Base-by-base conservation (phyloP, 2,329 filamentous ascomycete species). In the Aspergillus novofumigatus region DNA sequence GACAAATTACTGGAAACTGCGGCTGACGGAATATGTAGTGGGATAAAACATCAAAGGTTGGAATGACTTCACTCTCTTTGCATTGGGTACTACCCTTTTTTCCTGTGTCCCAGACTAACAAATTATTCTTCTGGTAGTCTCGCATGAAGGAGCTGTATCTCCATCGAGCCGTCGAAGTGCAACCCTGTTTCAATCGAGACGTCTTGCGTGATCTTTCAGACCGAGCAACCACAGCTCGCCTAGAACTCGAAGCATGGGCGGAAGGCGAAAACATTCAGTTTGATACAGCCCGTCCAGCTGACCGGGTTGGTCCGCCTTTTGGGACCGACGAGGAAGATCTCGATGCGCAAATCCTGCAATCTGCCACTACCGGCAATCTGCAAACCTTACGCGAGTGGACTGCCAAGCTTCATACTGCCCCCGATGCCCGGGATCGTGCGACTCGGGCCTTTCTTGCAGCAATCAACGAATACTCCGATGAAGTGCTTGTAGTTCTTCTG, bases 111-210 rank as follows among this genome's bases (percentile, higher is more conserved):
- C 61, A 49, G 63, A 50, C 59, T 67, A 58, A 69, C 76, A 76
- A 67, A 77, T 65, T 20, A 20, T 20, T 29, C 29, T 53, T 44
- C 42, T 57, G 47, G 35, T 72, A 87, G 82, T 97, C 93, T 52
- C 93, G 93, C 74, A 97, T 94, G 58, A 99, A 99, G 75, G 94
- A 97, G 77, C 84, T 97, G 44, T 99, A 97, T 72, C 86, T 99
- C 38, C 95, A 95, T 9, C 85, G 94, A 59, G 94, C 94, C 8
- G 93, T 99, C 61, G 94, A 99, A 74, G 92, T 97, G 7, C 94
- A 97, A 69, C 94, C 94, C 6, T 97, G 95, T 75, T 99, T 97
- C 82, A 97, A 99, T 75, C 88, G 93, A 49, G 91, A 95, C 63
- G 92, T 97, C 65, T 96, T 99, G 69, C 96, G 92, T 75, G 93